These are phyloP conservation scores for Raffaelea albimanens DNA, from an alignment of 2,329 filamentous ascomycete genomes.

Conservation along the genomic window DNA sequence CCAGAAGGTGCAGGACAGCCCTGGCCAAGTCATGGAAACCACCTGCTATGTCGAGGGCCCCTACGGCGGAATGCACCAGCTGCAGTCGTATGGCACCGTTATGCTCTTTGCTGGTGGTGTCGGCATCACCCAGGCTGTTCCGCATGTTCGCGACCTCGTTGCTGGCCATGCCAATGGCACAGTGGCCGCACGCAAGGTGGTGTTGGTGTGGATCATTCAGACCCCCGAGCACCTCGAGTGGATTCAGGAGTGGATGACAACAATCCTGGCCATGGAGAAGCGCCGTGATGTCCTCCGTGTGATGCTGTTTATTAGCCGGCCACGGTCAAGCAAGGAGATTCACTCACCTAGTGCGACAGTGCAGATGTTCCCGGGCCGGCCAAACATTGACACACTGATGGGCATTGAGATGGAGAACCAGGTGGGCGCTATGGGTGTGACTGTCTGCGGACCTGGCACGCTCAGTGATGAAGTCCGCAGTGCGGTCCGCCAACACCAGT, in stretches of 20 bases:
- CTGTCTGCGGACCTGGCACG: constrained; percentile 64
- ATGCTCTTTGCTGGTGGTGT: constrained; percentile 74
- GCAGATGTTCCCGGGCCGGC: constrained; percentile 75
- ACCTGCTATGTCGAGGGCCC: constrained; percentile 66
- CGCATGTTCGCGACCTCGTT: constrained; percentile 64
- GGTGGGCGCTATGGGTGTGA: constrained; percentile 63
- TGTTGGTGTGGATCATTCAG: constrained; percentile 72
- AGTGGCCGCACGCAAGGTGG: constrained; percentile 59
- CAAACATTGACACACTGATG: constrained; percentile 63
- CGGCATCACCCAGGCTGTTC: constrained; percentile 71
- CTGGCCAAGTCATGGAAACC: constrained; percentile 52
- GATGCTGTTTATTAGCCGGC: constrained; percentile 68
- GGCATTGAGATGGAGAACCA: constrained; percentile 66
- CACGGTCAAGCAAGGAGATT: constrained; percentile 69
- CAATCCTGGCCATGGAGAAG: constrained; percentile 65
- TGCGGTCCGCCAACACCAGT: constrained; percentile 55
- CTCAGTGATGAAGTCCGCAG: constrained; percentile 66
- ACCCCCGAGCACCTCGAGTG: constrained; percentile 73
- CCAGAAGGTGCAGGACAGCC: constrained; percentile 52
- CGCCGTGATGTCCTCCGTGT: constrained; percentile 66
- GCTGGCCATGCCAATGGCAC: constrained; percentile 58
- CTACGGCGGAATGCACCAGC: constrained; percentile 61
- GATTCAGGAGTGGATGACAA: constrained; percentile 78
- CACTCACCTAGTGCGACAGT: constrained; percentile 69
- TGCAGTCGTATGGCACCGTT: constrained; percentile 68